Evolutionary conservation across 345 rosid genomes (phyloP), one percentile per base, ranked within the genome.

Genomic region (Trapa bicornis): DNA sequence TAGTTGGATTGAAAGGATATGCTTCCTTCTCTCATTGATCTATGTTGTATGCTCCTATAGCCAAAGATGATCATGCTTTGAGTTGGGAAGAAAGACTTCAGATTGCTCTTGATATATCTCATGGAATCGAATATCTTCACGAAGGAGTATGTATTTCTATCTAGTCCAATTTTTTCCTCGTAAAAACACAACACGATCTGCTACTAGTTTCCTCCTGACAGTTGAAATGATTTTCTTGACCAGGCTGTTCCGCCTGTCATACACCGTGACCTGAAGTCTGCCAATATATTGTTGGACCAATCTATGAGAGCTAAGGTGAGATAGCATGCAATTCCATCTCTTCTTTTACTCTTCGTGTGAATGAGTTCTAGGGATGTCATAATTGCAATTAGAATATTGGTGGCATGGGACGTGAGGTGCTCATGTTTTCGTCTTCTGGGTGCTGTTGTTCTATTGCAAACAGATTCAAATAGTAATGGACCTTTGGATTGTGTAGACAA

Each of bases 191-290:
- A 35, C 5, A 15, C 37, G 16, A 47, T 47, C 50, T 17, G 2
- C 29, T 64, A 45, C 17, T 50, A 4, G 15, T 15, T 17, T 15
- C 22, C 56, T 50, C 17, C 45, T 14, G 41, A 13, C 12, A 66
- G 67, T 43, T 60, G 41, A 50, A 16, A 39, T 45, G 61, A 61
- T 45, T 66, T 64, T 65, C 50, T 76, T 71, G 61, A 69, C 68
- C 87, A 86, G 96, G 97, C 99, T 17, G 93, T 87, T 38, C 99
- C 97, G 5, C 91, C 96, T 0, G 97, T 94, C 66, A 84, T 94
- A 57, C 99, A 94, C 68, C 92, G 99, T 35, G 99, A 94, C 75
- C 79, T 94, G n/a, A 94, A 89, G 80, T 89, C 99, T 1, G 96
- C 97, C 29, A 89, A 94, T 75, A 91, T 94, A 72, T 73, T 91